Evolutionary conservation across 768 basidiomycete species (phyloP).

Genomic region (Phlebiopsis gigantea): DNA sequence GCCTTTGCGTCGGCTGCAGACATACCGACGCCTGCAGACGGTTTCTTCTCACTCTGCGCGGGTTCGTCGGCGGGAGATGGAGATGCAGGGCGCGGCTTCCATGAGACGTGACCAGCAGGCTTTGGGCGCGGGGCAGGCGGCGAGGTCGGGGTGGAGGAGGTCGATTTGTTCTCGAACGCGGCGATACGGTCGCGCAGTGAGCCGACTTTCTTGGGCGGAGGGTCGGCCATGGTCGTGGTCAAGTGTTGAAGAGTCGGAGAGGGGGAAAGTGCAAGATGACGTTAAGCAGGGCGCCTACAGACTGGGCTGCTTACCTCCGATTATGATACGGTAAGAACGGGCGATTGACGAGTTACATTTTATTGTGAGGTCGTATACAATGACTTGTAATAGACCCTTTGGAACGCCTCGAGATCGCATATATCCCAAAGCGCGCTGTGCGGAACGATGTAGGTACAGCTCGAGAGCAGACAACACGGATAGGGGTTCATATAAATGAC

Average conservation of each 20-base stretch:
- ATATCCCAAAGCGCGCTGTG: too few relatives aligned
- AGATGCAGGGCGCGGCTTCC: conserved; percentile 64
- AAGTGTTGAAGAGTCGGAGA: neutral
- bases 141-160: conserved; percentile 30
- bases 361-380: neutral
- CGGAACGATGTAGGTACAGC: too few relatives aligned
- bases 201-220: conserved; percentile 35
- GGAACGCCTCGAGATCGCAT: too few relatives aligned
- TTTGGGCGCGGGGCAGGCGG: conserved; percentile 51
- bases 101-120: conserved; percentile 53
- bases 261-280: neutral
- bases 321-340: neutral
- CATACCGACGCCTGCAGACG: conserved; percentile 40
- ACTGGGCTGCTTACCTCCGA: neutral
- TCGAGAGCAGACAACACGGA: too few relatives aligned
- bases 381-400: neutral
- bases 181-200: conserved; percentile 87
- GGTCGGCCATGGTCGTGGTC: conserved; percentile 8
- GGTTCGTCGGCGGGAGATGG: conserved; percentile 32
- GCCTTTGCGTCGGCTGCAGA: conserved; percentile 85
- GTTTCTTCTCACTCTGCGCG: conserved; percentile 22
- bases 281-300: neutral
- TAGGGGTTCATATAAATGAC: neutral
- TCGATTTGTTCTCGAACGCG: conserved; percentile 69
- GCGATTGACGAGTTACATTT: neutral